These are phyloP conservation scores for Fraxinus sp. DNA, from an alignment of 305 asterid species.

Conservation along the genomic window DNA sequence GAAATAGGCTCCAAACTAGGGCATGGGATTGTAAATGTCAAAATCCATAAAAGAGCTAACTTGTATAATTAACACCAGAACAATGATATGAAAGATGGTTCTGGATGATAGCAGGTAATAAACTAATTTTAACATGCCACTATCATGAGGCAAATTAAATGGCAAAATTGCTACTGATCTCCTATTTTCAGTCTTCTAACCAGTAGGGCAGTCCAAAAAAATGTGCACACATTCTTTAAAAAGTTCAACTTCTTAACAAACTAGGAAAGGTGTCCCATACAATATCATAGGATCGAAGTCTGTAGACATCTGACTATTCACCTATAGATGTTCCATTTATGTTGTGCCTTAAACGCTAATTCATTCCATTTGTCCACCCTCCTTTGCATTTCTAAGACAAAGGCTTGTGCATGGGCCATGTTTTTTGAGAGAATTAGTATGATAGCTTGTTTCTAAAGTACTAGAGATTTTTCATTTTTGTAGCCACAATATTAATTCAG, in stretches of 20 bases:
- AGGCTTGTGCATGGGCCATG: neutral
- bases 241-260: conserved; percentile 4
- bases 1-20: conserved; percentile 16
- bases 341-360: neutral
- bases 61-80: neutral
- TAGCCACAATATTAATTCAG: neutral
- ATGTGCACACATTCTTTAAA: neutral
- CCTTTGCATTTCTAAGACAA: neutral
- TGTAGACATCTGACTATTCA: neutral
- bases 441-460: neutral
- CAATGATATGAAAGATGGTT: neutral
- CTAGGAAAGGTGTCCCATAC: neutral
- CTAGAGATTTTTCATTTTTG: neutral
- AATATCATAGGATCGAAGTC: neutral
- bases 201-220: conserved; percentile 3
- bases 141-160: conserved; percentile 2
- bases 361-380: neutral
- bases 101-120: neutral
- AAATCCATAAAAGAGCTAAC: neutral
- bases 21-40: conserved; percentile 15
- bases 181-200: conserved; percentile 1
- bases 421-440: neutral
- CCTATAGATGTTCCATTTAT: neutral
- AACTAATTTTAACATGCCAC: conserved; percentile 1
- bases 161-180: conserved; percentile 10